Conservation (phyloP, 208 protist species). For the Trypanosoma cruzi region DNA sequence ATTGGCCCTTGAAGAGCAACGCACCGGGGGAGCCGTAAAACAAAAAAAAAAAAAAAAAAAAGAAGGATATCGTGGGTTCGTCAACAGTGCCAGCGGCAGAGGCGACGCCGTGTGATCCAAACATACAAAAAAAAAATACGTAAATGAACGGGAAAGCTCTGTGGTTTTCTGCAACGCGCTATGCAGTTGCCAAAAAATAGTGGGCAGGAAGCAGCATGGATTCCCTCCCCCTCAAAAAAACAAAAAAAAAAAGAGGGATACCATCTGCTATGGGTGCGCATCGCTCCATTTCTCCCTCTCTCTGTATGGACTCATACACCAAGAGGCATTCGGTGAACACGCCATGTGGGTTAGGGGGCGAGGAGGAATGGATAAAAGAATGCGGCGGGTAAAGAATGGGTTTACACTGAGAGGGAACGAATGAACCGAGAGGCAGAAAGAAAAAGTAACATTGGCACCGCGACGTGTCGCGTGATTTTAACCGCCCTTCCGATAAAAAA, state of each 20-base stretch:
- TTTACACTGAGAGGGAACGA: neutral
- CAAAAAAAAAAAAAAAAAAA: no score
- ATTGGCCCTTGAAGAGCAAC: neutral
- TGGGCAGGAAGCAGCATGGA: neutral
- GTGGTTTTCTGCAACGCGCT: neutral
- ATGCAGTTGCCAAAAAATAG: neutral
- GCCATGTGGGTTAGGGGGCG: no score
- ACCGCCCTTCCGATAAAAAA: neutral
- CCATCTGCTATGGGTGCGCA: no score
- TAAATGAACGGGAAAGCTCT: neutral
- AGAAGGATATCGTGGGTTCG: no score
- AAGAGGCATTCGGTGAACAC: neutral
- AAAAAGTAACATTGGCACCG: slow-evolving; percentile 6
- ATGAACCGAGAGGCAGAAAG: slow-evolving; percentile 21
- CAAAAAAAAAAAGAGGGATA: neutral
- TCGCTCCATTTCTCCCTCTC: no score
- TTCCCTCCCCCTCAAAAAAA: no score
- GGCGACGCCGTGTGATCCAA: neutral
- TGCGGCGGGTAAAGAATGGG: neutral
- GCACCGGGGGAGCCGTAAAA: neutral
- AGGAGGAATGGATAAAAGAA: neutral
- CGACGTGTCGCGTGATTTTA: neutral
- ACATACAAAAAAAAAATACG: neutral
- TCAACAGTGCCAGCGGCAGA: slow-evolving; percentile 1
- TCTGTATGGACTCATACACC: neutral